Evolutionary conservation across 306 rosid species (phyloP), one percentile per base, ranked within the genome.

Genomic region (Sphenostylis stenocarpa): DNA sequence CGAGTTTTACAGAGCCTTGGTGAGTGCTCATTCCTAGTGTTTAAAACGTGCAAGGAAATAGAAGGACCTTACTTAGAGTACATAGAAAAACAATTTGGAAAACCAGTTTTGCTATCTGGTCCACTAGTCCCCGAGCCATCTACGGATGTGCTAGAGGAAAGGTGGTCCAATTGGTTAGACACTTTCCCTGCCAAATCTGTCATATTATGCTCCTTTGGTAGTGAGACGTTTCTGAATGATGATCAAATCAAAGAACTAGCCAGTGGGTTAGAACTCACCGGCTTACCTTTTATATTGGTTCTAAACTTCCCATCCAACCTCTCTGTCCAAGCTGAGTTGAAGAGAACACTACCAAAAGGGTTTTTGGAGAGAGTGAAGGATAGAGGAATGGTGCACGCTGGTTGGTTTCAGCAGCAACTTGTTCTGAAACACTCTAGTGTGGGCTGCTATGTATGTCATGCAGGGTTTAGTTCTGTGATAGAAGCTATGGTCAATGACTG

Each of bases 401-500:
- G 91, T 3, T 88, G 91, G 91, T 82, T 88, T 14, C 89, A 86
- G 23, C 89, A 88, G 19, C 85, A 84, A 36, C 82, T 81, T 31
- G 76, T 88, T 0, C 47, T 88, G 19, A 87, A 78, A 2, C 89
- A 88, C 36, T 0, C 9, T 0, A 83, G 83, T 17, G 87, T 83
- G 0, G 89, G 89, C 0, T 83, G 87, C 48, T 76, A 70, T 68
- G 23, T 81, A 1, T 75, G 81, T n/a, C 91, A 88, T 67, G 76
- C 76, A 5, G 91, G 91, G 3, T 84, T 85, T 21, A 88, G 89
- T 58, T 85, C 91, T 5, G 67, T 88, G 58, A 70, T 85, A 2
- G 91, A 88, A 36, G 91, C 87, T 19, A 38, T 81, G 52, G 83
- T 75, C 2, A 85, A 72, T 68, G 88, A 79, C 4, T 88, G 91